A percentile compares a stretch with the other conserved stretches of the same genome.
These are phyloP conservation scores for Fusarium veterinarium DNA, from an alignment of 2,329 filamentous ascomycete genomes.

Conservation along the genomic window DNA sequence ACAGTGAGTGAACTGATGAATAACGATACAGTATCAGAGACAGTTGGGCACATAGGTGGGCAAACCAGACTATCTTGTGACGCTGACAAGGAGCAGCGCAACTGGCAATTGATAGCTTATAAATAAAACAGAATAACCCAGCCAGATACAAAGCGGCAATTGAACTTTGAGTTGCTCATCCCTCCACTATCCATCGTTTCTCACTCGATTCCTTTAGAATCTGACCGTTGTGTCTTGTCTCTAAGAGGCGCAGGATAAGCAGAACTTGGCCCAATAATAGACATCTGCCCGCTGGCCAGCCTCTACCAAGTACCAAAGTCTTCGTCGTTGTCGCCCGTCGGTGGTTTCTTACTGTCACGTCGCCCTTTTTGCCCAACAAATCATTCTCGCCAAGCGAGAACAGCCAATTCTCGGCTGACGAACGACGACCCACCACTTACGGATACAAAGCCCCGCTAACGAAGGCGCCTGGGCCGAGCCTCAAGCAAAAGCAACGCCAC, in stretches of 20 bases:
- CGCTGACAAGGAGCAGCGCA: constrained; percentile 15
- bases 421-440: neutral
- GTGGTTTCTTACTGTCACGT: neutral
- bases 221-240: neutral
- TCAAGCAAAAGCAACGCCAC: constrained; percentile 20
- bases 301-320: neutral
- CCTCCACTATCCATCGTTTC: constrained; percentile 7
- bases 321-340: neutral
- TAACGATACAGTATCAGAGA: constrained; percentile 30
- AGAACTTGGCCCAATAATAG: neutral
- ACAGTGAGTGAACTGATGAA: constrained; percentile 13
- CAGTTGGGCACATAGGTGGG: constrained; percentile 1
- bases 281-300: neutral
- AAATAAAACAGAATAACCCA: constrained; percentile 22
- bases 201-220: constrained; percentile 24
- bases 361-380: constrained; percentile 8
- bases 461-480: constrained; percentile 23
- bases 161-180: neutral
- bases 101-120: constrained; percentile 9
- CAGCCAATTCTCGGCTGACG: constrained; percentile 7
- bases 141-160: constrained; percentile 9
- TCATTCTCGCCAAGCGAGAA: constrained; percentile 5
- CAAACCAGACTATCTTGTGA: constrained; percentile 19
- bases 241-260: neutral
- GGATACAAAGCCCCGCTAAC: neutral